Evolutionary conservation across 2,329 filamentous ascomycete genomes (phyloP).

Genomic region (Calonectria hawksworthii): DNA sequence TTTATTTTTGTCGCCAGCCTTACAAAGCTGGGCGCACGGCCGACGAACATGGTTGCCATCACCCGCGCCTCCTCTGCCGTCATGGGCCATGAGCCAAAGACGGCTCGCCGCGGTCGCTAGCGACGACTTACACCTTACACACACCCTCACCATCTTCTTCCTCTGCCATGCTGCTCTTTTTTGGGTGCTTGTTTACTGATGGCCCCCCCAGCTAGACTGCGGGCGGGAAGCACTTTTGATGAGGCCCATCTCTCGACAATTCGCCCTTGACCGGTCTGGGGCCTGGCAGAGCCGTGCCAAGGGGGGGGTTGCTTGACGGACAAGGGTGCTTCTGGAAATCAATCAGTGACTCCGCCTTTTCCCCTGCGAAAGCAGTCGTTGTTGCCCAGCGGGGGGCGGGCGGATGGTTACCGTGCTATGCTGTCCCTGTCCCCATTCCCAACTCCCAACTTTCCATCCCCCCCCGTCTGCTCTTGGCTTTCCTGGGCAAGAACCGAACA

Average conservation of each 20-base stretch:
- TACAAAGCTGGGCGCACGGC: constrained; percentile 28
- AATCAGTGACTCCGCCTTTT: constrained; percentile 26
- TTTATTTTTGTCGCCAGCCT: constrained; percentile 25
- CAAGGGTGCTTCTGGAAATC: background rate
- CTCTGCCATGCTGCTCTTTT: background rate
- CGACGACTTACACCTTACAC: constrained; percentile 12
- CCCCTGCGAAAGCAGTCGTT: constrained; percentile 11
- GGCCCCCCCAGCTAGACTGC: background rate
- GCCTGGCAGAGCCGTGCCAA: background rate
- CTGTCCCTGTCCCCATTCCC: background rate
- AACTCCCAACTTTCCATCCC: background rate
- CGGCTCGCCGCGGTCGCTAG: background rate
- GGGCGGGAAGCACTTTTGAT: constrained; percentile 8
- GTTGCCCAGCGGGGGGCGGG: constrained; percentile 18
- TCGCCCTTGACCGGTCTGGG: background rate
- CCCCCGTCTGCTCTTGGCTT: background rate
- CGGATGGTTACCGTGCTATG: background rate
- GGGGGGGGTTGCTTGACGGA: background rate
- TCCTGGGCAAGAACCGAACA: background rate
- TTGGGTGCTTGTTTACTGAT: background rate
- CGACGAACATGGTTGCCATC: background rate
- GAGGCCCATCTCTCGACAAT: constrained; percentile 9
- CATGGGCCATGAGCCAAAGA: background rate
- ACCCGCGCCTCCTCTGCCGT: background rate
- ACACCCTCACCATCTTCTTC: constrained; percentile 3